phyloP scores from a whole-genome alignment of 2,329 filamentous ascomycete species.

The Colletotrichum aenigma region DNA sequence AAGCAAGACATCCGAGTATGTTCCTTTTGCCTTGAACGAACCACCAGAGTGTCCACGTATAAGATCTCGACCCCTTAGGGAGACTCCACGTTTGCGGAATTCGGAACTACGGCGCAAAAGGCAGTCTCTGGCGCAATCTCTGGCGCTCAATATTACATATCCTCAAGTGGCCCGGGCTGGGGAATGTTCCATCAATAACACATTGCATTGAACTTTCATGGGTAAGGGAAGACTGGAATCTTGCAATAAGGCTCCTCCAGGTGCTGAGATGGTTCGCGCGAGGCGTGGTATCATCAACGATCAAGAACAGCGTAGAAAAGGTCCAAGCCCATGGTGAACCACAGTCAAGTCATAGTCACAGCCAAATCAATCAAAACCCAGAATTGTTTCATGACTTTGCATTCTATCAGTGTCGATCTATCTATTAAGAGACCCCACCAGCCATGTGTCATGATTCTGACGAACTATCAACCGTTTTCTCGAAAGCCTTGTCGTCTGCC shows the following conservation, averaged over 20 bases:
- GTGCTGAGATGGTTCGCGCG: background rate
- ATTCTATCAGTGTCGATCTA: background rate
- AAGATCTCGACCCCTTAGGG: no score
- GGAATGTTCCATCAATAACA: no score
- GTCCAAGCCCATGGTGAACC: background rate
- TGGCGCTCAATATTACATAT: no score
- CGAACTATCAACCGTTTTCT: background rate
- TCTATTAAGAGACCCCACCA: background rate
- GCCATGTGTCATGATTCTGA: background rate
- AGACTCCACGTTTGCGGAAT: no score
- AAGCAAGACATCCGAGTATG: no score
- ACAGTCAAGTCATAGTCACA: background rate
- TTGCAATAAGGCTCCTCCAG: background rate
- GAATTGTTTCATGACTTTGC: background rate
- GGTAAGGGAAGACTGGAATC: background rate
- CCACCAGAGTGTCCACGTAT: no score
- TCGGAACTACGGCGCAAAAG: no score
- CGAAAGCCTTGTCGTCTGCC: constrained; percentile 12
- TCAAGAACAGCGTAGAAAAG: background rate
- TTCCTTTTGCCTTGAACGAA: no score
- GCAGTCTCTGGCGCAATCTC: no score
- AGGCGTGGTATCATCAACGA: background rate
- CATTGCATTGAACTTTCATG: no score
- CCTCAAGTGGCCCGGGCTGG: accelerated
- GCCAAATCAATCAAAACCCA: background rate